Evolutionary conservation across 1,284 basidiomycete species (phyloP).

Genomic region (Melampsora americana): DNA sequence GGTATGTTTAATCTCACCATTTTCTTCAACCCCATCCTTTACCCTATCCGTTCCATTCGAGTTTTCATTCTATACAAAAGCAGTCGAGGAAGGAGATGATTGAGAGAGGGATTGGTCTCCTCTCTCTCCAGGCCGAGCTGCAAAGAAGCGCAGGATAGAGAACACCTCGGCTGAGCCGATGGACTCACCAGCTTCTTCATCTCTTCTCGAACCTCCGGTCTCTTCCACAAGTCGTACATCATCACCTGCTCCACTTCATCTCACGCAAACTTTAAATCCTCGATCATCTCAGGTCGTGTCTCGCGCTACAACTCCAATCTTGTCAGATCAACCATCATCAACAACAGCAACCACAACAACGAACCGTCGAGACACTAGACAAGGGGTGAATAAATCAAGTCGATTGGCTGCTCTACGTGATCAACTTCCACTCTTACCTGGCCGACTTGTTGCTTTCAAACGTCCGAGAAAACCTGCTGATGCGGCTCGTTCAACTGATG

Average conservation of each 20-base stretch:
- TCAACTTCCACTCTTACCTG: slow-evolving; percentile 56
- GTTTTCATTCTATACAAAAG: too few species aligned
- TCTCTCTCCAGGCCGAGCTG: slow-evolving; percentile 16
- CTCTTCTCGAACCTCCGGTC: background rate
- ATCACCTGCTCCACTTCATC: slow-evolving; percentile 44
- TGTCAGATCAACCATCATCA: slow-evolving; percentile 8
- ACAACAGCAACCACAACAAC: background rate
- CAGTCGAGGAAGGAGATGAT: too few species aligned
- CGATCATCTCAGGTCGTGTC: slow-evolving; percentile 37
- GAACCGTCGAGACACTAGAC: slow-evolving; percentile 2
- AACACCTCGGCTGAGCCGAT: slow-evolving; percentile 10
- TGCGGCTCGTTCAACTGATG: slow-evolving; percentile 31
- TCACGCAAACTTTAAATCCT: slow-evolving; percentile 37
- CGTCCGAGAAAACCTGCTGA: slow-evolving; percentile 47
- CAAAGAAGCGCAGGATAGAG: slow-evolving; percentile 37
- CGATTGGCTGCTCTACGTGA: slow-evolving; percentile 49
- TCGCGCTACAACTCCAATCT: slow-evolving; percentile 24
- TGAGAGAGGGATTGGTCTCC: background rate
- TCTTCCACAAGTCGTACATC: slow-evolving; percentile 45
- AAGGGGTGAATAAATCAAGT: slow-evolving; percentile 30
- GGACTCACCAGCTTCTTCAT: background rate
- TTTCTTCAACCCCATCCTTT: background rate
- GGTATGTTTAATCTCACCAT: background rate
- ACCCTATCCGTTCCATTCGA: too few species aligned
- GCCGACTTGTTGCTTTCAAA: slow-evolving; percentile 56